Percentiles rank a stretch among this genome's conserved stretches.
These are phyloP conservation scores for Daldinia decipiens DNA, from an alignment of 495 filamentous ascomycete genomes.

Conservation along the genomic window DNA sequence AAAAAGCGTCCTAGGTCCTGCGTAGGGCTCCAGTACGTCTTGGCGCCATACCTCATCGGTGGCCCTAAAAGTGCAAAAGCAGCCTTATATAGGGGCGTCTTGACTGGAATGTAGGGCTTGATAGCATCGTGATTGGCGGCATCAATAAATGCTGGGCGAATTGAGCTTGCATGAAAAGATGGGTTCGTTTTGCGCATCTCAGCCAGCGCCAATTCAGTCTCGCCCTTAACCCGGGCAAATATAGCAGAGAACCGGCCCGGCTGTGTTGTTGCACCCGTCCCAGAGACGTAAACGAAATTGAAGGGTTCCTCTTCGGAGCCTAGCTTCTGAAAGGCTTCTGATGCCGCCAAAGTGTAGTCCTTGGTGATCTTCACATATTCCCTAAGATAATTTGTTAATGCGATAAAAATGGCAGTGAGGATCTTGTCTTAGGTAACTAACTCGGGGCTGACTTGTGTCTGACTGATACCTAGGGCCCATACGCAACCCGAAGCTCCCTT, in stretches of 20 bases:
- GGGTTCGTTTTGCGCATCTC: constrained; percentile 52
- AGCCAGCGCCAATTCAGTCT: constrained; percentile 65
- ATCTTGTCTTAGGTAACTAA: constrained; percentile 48
- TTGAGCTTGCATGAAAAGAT: constrained; percentile 58
- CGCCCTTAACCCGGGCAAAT: constrained; percentile 71
- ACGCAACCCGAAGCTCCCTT: constrained; percentile 72
- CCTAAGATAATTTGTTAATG: constrained; percentile 48
- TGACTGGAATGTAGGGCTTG: constrained; percentile 56
- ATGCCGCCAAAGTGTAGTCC: constrained; percentile 69
- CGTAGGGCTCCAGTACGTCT: constrained; percentile 55
- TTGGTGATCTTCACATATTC: constrained; percentile 75
- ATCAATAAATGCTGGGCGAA: constrained; percentile 67
- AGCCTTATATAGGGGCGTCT: constrained; percentile 14
- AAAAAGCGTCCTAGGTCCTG: constrained; percentile 52
- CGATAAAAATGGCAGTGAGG: neutral
- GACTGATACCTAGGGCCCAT: constrained; percentile 74
- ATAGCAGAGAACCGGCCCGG: constrained; percentile 64
- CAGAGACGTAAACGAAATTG: constrained; percentile 77
- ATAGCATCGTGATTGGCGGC: constrained; percentile 58
- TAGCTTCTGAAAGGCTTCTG: constrained; percentile 67
- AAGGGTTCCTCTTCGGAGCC: constrained; percentile 58
- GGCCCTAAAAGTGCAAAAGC: constrained; percentile 22
- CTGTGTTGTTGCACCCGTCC: constrained; percentile 61
- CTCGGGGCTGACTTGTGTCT: constrained; percentile 67
- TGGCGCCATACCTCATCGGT: constrained; percentile 16